phyloP scores from a whole-genome alignment of 352 stramenopile species.

The Globisporangium acanthophoron region DNA sequence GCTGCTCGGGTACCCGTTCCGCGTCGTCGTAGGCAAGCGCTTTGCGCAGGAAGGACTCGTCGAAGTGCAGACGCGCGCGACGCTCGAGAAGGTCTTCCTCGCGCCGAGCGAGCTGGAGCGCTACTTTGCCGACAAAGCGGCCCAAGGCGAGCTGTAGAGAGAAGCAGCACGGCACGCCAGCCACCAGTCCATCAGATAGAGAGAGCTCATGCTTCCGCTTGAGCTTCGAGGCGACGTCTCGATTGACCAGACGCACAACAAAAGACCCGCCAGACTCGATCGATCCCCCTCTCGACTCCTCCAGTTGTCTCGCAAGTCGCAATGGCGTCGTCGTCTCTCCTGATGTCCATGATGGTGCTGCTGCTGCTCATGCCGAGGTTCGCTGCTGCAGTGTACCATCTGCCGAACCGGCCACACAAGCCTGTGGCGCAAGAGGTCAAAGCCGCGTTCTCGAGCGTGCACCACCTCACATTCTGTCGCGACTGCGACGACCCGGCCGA shows the following conservation, averaged over 20 bases:
- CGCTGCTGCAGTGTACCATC: neutral
- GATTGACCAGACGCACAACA: too few relatives aligned
- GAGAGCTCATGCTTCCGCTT: neutral
- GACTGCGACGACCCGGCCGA: constrained; percentile 16
- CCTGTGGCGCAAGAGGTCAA: constrained; percentile 5
- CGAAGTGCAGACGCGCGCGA: constrained; percentile 63
- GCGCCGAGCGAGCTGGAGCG: constrained; percentile 27
- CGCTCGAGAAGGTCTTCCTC: constrained; percentile 60
- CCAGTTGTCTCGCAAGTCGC: too few relatives aligned
- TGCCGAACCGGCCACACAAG: neutral
- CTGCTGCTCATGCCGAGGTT: neutral
- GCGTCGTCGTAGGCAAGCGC: constrained; percentile 77
- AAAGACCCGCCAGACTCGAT: too few relatives aligned
- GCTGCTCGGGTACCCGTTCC: constrained; percentile 82
- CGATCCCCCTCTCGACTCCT: too few relatives aligned
- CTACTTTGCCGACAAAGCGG: constrained; percentile 28
- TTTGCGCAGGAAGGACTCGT: constrained; percentile 73
- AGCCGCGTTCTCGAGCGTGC: constrained; percentile 15
- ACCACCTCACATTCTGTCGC: constrained; percentile 21
- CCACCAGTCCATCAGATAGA: neutral
- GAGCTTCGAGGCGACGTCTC: too few relatives aligned
- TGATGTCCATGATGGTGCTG: neutral
- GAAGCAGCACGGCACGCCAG: too few relatives aligned
- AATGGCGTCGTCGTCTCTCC: too few relatives aligned
- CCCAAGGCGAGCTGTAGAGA: constrained; percentile 14